These are phyloP conservation scores for Hondaea fermentalgiana DNA, from an alignment of 108 stramenopile genomes.

Conservation along the genomic window DNA sequence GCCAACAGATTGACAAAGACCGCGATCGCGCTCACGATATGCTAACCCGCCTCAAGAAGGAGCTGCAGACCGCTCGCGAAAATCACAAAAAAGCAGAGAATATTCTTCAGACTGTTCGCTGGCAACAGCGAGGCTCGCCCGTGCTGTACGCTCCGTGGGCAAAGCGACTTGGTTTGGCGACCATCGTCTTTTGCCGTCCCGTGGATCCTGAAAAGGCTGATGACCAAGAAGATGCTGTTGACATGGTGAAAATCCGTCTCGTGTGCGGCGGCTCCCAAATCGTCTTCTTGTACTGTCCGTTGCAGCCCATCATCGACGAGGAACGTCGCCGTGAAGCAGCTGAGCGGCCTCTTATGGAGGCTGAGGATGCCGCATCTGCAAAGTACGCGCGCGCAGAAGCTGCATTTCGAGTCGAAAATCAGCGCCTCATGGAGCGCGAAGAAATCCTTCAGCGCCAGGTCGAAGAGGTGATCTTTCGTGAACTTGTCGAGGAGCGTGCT, in stretches of 20 bases:
- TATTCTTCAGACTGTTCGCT: background rate
- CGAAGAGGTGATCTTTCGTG: background rate
- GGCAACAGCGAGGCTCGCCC: background rate
- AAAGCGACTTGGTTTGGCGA: background rate
- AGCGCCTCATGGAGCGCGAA: background rate
- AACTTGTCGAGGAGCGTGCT: background rate
- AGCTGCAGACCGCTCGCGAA: background rate
- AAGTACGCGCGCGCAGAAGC: background rate
- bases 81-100: background rate
- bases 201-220: background rate
- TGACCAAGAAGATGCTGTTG: background rate
- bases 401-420: background rate
- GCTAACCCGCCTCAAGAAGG: background rate
- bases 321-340: background rate
- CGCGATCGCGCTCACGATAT: background rate
- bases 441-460: background rate
- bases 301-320: constrained; percentile 11
- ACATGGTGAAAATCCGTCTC: background rate
- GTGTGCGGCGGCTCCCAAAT: background rate
- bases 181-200: background rate
- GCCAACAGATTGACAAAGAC: background rate
- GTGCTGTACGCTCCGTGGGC: background rate
- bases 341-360: background rate
- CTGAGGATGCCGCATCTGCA: background rate
- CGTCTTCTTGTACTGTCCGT: background rate